Percentiles rank a stretch among this genome's conserved stretches.
Evolutionary conservation across 2,329 filamentous ascomycete species (phyloP).

Genomic region (Calycina herbarum): DNA sequence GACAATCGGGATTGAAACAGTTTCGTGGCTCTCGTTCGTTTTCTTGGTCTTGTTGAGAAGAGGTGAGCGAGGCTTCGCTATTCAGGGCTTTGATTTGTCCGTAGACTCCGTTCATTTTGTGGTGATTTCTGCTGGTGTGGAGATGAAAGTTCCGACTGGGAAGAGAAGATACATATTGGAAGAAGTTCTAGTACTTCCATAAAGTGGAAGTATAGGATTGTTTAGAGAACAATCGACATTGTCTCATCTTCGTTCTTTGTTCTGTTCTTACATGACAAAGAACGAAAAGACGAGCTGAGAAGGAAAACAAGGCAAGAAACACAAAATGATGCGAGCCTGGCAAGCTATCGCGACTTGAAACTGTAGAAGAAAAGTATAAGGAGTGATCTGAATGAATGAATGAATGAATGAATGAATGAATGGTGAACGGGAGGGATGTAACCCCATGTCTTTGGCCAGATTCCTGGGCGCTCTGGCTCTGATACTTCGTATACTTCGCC

Average conservation of each 20-base stretch:
- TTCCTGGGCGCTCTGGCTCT: too few relatives aligned
- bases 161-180: not conserved
- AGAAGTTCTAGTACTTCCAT: not conserved
- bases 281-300: not conserved
- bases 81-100: constrained; percentile 12
- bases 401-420: too few relatives aligned
- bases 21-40: constrained; percentile 15
- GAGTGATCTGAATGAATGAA: too few relatives aligned
- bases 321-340: too few relatives aligned
- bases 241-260: not conserved
- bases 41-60: not conserved
- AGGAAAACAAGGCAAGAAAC: too few relatives aligned
- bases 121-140: not conserved
- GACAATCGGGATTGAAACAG: constrained; percentile 20
- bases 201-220: not conserved
- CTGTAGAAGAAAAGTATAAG: too few relatives aligned
- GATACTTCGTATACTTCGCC: too few relatives aligned
- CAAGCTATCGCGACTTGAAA: too few relatives aligned
- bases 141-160: not conserved
- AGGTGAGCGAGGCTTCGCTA: constrained; percentile 11
- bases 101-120: constrained; percentile 2
- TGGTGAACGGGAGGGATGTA: too few relatives aligned
- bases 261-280: not conserved
- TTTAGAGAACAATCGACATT: not conserved
- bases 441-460: too few relatives aligned